Evolutionary conservation across 208 protist species (phyloP), one percentile per base, ranked within the genome.

Genomic region (Trypanosoma conorhini): DNA sequence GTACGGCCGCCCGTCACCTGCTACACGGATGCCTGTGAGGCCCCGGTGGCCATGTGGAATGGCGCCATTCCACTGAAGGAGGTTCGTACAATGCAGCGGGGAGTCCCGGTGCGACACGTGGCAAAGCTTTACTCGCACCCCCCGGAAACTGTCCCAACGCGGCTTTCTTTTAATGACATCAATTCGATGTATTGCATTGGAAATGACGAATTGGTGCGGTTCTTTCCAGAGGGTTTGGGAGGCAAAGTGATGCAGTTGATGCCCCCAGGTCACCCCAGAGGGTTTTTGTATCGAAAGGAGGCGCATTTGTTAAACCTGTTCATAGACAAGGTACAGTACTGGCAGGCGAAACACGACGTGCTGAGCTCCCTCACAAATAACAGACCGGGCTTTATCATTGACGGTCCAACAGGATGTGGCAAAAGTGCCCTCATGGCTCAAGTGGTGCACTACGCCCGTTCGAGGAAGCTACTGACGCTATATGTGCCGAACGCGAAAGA

Each of bases 181-280:
- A 85, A 95, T 68, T 91, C 87, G 35, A 92, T 97, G 83, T 97
- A 97, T 70, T 96, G 93, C 71, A 81, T 97, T 44, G 86, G 89
- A 24, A 95, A 97, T 67, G 89, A 94, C 62, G 89, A 96, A 52
- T 79, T 97, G 22, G 80, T 91, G 9, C 70, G 72, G 52, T 90
- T 83, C 67, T 97, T 94, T 63, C 93, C 90, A 21, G 90, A 97
- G 70, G 93, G 93, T 12, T 74, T 97, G 7, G 89, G 90, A 17
- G 93, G 93, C 2, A 93, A 94, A 66, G 85, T 97, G 30, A 89
- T 93, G 87, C 90, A 97, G 77, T 67, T 92, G 68, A 96, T 97
- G 90, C 89, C 91, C 0, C 93, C 93, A 17, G 81, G 88, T 0
- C 93, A 97, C 68, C 93, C 93, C 7, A 84, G 93, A 48, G 90